Base-by-base conservation (phyloP, 441 rosid species). In the Pelargonium australe region DNA sequence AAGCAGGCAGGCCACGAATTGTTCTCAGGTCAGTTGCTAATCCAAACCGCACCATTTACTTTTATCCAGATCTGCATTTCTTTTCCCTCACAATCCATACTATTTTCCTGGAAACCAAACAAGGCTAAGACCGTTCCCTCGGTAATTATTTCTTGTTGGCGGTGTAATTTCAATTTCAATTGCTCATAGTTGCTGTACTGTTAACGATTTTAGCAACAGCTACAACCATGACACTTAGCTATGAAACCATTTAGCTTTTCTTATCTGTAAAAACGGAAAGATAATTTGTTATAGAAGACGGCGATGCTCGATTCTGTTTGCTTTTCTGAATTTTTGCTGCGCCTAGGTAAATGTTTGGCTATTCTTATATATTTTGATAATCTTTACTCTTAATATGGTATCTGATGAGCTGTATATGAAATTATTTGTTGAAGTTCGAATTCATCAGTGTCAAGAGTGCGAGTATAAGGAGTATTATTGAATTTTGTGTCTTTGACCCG, bases 31-130 rank as follows among this genome's bases (percentile, higher is more conserved):
- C n/a, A 51, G 58, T 17, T 51, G 23, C 23, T 20, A 20, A 20
- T 20, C 23, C 23, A 20, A 20, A 20, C 23, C 23, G 23, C 23
- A 20, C 23, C 23, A 0, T 20, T 20, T 20, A 13, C 58, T 6
- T 51, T 17, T 12, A 5, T 51, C 58, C 14, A n/a, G 58, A 51
- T 51, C 58, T 51, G 58, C 58, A 51, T 51, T 51, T 51, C 58
- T 51, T 1, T 14, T 51, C 58, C 58, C 58, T 51, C 19, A 2
- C 7, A 51, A 51, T 51, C 19, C 2, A 14, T 5, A 53, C 20
- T 0, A 16, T 53, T 53, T 53, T 53, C 60, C 20, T 53, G 60
- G 60, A 53, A 53, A 53, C 60, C 60, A 53, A 53, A 53, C 60
- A 53, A 16, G 19, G 20, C 20, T 14, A 5, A 53, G n/a, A 19